Conservation (phyloP, 352 stramenopile genomes). For the Globisporangium splendens region DNA sequence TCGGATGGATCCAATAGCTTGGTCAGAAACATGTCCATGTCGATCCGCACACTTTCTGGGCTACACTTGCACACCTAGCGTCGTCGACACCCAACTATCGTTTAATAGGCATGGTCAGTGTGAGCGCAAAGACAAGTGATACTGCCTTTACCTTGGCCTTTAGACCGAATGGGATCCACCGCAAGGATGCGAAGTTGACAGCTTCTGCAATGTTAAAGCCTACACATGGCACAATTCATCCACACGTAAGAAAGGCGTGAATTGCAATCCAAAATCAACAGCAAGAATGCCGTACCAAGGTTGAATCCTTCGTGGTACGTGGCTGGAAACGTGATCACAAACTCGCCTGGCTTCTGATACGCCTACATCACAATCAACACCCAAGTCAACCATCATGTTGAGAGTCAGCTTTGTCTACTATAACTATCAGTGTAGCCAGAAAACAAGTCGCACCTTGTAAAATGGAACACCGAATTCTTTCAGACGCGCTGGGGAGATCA, state of each 20-base stretch:
- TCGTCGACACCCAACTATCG: background rate
- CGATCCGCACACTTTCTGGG: slow-evolving; percentile 78
- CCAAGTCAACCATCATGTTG: no score
- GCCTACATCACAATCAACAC: slow-evolving; percentile 31
- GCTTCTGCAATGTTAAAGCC: slow-evolving; percentile 91
- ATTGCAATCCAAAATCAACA: background rate
- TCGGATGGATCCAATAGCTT: slow-evolving; percentile 49
- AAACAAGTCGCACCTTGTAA: slow-evolving; percentile 32
- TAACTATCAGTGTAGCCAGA: no score
- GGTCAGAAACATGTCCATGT: slow-evolving; percentile 82
- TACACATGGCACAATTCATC: slow-evolving; percentile 12
- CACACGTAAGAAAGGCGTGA: no score
- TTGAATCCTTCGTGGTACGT: slow-evolving; percentile 91
- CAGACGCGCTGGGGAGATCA: slow-evolving; percentile 84
- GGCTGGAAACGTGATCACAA: slow-evolving; percentile 91
- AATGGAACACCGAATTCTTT: slow-evolving; percentile 83
- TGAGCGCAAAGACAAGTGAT: background rate
- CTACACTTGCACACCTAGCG: slow-evolving; percentile 75
- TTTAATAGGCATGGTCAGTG: background rate
- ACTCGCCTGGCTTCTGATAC: slow-evolving; percentile 86
- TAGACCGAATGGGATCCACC: slow-evolving; percentile 78
- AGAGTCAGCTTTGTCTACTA: no score
- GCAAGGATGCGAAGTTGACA: slow-evolving; percentile 87
- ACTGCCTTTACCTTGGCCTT: slow-evolving; percentile 58
- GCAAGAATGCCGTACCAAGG: slow-evolving; percentile 38